A percentile compares a stretch with the other conserved stretches of the same genome.
Evolutionary conservation across 192 early-diverging fungal species (phyloP).

Genomic region (Jimgerdemannia flammicorona): DNA sequence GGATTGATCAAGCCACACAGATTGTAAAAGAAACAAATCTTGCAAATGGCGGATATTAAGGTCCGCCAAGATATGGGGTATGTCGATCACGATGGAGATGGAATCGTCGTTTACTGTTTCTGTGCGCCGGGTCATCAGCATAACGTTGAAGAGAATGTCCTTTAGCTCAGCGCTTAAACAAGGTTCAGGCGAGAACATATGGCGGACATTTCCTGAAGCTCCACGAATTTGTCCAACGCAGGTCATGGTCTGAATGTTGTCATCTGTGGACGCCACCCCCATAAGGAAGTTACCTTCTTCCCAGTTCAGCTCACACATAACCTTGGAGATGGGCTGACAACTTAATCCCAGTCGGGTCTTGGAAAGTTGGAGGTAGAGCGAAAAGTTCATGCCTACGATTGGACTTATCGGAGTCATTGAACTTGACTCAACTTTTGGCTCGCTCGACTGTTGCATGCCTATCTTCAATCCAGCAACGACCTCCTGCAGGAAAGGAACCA

Average conservation of each 20-base stretch:
- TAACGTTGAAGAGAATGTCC: conserved; percentile 56
- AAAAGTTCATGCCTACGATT: conserved; percentile 32
- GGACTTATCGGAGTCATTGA: conserved; percentile 7
- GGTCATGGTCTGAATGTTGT: conserved; percentile 38
- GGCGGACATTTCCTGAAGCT: conserved; percentile 58
- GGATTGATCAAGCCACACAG: conserved; percentile 55
- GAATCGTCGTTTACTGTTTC: too few species aligned
- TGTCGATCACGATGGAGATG: conserved; percentile 52
- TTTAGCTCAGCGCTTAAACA: conserved; percentile 59
- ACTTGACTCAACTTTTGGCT: conserved; percentile 16
- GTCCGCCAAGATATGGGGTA: conserved; percentile 46
- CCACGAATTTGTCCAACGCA: conserved; percentile 55
- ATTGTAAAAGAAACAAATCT: conserved; percentile 65
- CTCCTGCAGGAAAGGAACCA: conserved; percentile 70
- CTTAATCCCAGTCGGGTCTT: conserved; percentile 67
- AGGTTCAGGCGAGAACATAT: conserved; percentile 75
- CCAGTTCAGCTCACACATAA: conserved; percentile 61
- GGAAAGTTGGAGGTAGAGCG: conserved; percentile 55
- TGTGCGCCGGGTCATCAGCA: conserved; percentile 46
- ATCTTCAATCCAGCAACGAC: conserved; percentile 59
- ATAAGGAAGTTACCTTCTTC: conserved; percentile 66
- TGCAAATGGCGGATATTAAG: conserved; percentile 72
- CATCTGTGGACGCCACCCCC: conserved; percentile 36
- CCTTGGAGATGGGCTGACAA: conserved; percentile 72
- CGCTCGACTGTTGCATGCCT: conserved; percentile 41